These are phyloP conservation scores for Dactylellina leptospora DNA, from an alignment of 2,329 filamentous ascomycete species.

Conservation along the genomic window DNA sequence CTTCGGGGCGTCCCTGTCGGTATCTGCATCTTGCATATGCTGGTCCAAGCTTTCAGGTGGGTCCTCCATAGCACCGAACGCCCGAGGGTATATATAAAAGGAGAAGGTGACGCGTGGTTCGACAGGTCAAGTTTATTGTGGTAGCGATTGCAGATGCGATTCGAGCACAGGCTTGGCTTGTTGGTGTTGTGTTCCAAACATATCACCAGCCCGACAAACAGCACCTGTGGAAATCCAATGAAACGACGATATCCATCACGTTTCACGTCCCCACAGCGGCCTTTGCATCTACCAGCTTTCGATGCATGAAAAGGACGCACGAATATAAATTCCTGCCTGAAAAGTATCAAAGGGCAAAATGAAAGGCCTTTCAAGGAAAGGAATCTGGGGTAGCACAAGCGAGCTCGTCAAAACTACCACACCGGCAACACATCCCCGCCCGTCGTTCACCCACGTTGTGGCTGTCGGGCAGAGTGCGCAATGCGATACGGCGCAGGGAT, in stretches of 20 bases:
- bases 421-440: slow-evolving; percentile 40
- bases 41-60: neutral
- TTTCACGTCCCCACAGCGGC: neutral
- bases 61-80: neutral
- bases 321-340: too few species aligned
- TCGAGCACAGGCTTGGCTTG: neutral
- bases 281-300: neutral
- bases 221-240: neutral
- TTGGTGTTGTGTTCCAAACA: neutral
- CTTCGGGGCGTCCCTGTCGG: neutral
- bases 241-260: neutral
- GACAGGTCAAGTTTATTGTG: neutral
- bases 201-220: neutral
- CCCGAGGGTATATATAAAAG: neutral
- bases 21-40: neutral
- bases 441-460: slow-evolving; percentile 46
- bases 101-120: neutral
- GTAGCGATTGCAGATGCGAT: neutral
- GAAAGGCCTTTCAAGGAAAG: neutral
- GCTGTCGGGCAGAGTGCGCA: slow-evolving; percentile 7
- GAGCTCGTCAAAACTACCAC: slow-evolving; percentile 51
- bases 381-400: slow-evolving; percentile 39
- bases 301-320: neutral
- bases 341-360: neutral
- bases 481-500: neutral